Evolutionary conservation across 2,329 filamentous ascomycete genomes (phyloP).

Genomic region (Aspergillus sp.): DNA sequence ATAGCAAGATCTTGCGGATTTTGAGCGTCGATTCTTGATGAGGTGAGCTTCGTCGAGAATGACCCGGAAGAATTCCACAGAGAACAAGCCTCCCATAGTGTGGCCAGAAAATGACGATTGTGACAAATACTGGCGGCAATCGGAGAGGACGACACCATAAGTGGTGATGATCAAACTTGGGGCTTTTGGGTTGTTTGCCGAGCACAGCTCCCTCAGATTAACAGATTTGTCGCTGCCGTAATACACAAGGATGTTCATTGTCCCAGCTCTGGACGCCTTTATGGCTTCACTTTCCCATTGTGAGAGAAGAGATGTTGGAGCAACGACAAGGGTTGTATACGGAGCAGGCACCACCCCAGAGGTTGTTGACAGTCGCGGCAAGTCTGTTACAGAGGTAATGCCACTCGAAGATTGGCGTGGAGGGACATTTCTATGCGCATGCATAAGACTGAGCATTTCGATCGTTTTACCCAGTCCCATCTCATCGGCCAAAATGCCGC

Average conservation of each 20-base stretch:
- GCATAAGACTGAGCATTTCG: conserved; percentile 92
- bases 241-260: conserved; percentile 82
- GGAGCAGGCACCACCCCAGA: conserved; percentile 67
- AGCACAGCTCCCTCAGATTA: conserved; percentile 77
- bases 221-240: conserved; percentile 82
- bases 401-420: conserved; percentile 25
- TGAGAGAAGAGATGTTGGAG: conserved; percentile 91
- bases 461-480: conserved; percentile 99
- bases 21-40: conserved; percentile 87
- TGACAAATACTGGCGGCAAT: conserved; percentile 70
- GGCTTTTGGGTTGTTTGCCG: conserved; percentile 69
- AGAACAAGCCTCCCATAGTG: conserved; percentile 72
- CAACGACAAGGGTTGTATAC: conserved; percentile 90
- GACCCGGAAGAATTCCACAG: conserved; percentile 87
- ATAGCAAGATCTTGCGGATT: conserved; percentile 93
- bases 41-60: conserved; percentile 94
- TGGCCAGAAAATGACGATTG: conserved; percentile 40
- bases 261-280: conserved; percentile 81
- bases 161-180: conserved; percentile 93
- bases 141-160: conserved; percentile 87
- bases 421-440: conserved; percentile 69
- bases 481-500: conserved; percentile 88
- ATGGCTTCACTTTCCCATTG: conserved; percentile 97
- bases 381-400: conserved; percentile 52
- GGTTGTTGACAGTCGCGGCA: conserved; percentile 61